Evolutionary conservation across 176 grass and related monocot species (phyloP).

Genomic region (Guadua angustifolia): DNA sequence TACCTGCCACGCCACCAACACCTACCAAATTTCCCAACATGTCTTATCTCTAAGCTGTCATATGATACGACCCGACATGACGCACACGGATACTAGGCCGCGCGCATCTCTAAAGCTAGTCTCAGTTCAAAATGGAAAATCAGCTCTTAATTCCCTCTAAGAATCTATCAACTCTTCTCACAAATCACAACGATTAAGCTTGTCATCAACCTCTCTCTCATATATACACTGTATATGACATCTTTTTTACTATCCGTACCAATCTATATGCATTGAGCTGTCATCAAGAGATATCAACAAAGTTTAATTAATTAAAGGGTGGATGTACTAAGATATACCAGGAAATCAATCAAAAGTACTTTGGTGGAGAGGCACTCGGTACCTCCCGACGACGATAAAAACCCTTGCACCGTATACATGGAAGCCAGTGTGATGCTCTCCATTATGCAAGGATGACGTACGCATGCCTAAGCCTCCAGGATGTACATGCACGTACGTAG

Average conservation of each 20-base stretch:
- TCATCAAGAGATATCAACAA: too few species aligned
- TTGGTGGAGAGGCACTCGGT: too few species aligned
- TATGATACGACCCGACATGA: slow-evolving; percentile 7
- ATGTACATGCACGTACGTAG: background rate
- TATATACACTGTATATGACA: background rate
- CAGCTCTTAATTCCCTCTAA: background rate
- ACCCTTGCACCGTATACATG: background rate
- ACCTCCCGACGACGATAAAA: too few species aligned
- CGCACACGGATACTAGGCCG: background rate
- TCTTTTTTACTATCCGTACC: too few species aligned
- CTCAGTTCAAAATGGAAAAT: background rate
- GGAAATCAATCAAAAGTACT: too few species aligned
- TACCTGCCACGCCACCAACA: slow-evolving; percentile 29
- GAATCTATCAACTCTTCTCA: too few species aligned
- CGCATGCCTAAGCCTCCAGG: background rate
- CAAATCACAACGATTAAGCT: too few species aligned
- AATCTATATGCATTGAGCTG: too few species aligned
- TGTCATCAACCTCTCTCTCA: background rate
- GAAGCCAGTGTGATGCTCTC: background rate
- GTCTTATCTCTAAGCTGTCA: background rate
- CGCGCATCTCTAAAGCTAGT: background rate
- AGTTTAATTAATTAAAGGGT: too few species aligned
- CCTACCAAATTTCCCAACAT: slow-evolving; percentile 22
- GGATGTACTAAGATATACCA: too few species aligned
- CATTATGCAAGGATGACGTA: background rate